Conservation (phyloP, 768 basidiomycete species). For the Tulasnella sp. region DNA sequence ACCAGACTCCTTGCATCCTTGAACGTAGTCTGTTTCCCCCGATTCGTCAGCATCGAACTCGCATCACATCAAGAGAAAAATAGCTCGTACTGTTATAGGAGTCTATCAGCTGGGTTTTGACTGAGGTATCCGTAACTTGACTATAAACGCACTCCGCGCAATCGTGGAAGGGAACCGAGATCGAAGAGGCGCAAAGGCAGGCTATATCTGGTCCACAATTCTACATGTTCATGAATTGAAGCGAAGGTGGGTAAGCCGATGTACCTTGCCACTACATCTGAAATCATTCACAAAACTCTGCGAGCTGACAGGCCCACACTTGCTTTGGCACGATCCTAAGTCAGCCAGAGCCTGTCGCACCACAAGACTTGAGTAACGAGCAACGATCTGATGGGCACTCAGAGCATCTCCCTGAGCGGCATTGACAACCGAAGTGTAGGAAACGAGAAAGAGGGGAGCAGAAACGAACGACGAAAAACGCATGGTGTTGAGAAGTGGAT, state of each 20-base stretch:
- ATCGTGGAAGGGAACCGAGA: neutral
- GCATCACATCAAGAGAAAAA: neutral
- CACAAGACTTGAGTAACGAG: neutral
- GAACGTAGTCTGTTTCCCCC: neutral
- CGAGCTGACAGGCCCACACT: neutral
- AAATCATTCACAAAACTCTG: neutral
- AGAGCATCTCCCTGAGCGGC: neutral
- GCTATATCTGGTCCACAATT: neutral
- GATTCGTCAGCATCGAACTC: neutral
- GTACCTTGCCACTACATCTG: neutral
- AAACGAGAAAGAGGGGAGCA: neutral
- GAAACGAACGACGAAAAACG: neutral
- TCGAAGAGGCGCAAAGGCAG: neutral
- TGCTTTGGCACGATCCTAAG: neutral
- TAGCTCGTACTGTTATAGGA: neutral
- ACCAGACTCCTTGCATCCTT: neutral
- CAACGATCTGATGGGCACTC: neutral
- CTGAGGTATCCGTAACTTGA: neutral
- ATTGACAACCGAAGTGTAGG: neutral
- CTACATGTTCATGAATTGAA: neutral
- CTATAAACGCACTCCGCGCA: neutral
- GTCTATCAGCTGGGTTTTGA: neutral
- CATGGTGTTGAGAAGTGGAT: neutral
- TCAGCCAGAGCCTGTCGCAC: neutral
- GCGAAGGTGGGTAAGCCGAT: neutral